phyloP scores from a whole-genome alignment of 345 rosid genomes.

The Salix udensis region DNA sequence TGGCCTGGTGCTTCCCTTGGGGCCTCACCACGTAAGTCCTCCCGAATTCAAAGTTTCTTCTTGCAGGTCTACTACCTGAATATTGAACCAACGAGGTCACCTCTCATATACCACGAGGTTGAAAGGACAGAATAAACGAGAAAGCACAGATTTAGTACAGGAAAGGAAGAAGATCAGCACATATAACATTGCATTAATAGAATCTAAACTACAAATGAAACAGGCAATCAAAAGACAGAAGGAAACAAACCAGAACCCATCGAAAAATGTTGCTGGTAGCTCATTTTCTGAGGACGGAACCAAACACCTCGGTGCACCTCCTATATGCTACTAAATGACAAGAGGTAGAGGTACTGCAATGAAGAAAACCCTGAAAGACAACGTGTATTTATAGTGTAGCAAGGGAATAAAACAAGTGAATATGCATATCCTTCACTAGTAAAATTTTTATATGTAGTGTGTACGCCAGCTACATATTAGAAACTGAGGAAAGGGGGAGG shows the following conservation, averaged over 20 bases:
- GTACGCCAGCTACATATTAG: conserved; percentile 44
- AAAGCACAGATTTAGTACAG: conserved; percentile 4
- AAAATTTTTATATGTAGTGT: conserved; percentile 26
- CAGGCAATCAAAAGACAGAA: neutral
- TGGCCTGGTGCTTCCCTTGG: conserved; percentile 44
- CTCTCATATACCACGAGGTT: conserved; percentile 9
- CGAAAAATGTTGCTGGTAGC: conserved; percentile 49
- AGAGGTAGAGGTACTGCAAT: conserved; percentile 25
- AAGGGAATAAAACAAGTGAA: conserved; percentile 51
- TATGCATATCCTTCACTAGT: conserved; percentile 29
- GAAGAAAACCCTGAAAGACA: conserved; percentile 33
- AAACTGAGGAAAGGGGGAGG: conserved; percentile 28
- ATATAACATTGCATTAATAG: neutral
- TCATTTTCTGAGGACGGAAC: conserved; percentile 41
- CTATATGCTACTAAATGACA: conserved; percentile 8
- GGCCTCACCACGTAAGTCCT: conserved; percentile 56
- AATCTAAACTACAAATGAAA: neutral
- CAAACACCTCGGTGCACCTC: conserved; percentile 1
- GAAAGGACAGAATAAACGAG: neutral
- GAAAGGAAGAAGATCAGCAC: conserved; percentile 9
- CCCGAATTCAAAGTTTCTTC: conserved; percentile 42
- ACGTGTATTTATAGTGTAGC: conserved; percentile 51
- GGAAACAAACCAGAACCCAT: conserved; percentile 67
- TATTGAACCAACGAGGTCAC: neutral
- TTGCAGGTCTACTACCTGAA: conserved; percentile 38